Conservation (phyloP, 805 yeast genomes). For the Kluyveromyces dobzhanskii region DNA sequence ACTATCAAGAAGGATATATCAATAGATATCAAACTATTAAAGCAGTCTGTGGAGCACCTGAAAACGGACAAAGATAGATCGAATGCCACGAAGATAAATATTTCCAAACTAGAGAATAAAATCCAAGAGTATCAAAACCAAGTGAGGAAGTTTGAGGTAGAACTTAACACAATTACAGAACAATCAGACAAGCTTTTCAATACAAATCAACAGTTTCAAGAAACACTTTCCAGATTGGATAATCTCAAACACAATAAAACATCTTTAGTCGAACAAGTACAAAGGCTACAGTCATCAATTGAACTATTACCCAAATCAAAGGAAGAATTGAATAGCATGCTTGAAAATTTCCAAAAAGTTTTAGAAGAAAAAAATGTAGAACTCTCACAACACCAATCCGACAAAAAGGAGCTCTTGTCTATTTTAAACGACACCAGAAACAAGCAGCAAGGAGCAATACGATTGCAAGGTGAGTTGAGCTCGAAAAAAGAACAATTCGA, state of each 20-base stretch:
- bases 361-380: constrained; percentile 25
- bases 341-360: constrained; percentile 35
- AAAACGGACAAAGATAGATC: constrained; percentile 70
- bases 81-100: constrained; percentile 41
- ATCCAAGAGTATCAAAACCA: constrained; percentile 40
- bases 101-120: constrained; percentile 35
- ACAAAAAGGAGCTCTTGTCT: constrained; percentile 17
- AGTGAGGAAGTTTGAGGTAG: constrained; percentile 39
- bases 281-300: constrained; percentile 32
- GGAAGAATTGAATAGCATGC: constrained; percentile 32
- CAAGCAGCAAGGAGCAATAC: constrained; percentile 31
- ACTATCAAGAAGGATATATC: constrained; percentile 67
- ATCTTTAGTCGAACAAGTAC: constrained; percentile 42
- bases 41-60: constrained; percentile 72
- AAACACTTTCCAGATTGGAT: constrained; percentile 55
- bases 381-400: constrained; percentile 18
- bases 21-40: constrained; percentile 63
- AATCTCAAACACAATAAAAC: constrained; percentile 41
- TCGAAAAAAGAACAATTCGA: constrained; percentile 24
- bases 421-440: constrained; percentile 24
- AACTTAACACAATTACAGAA: constrained; percentile 45
- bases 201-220: constrained; percentile 75
- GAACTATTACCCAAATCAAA: constrained; percentile 24
- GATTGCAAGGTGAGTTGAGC: constrained; percentile 51
- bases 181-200: constrained; percentile 59